Evolutionary conservation across 1,139 yeast species (phyloP).

Genomic region (Protomyces pachydermus): DNA sequence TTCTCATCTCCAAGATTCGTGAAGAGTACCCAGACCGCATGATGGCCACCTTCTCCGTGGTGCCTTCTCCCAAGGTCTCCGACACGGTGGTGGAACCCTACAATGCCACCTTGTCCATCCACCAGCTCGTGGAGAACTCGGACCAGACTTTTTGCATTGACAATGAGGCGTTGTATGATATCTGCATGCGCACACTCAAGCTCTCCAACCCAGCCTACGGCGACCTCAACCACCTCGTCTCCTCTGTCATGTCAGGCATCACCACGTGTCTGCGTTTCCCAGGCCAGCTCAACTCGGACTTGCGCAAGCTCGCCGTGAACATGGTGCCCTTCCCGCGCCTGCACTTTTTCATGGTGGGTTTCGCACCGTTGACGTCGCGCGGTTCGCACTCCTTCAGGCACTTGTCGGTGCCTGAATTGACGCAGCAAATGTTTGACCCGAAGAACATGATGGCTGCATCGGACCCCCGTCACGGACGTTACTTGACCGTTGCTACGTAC

Average conservation of each 20-base stretch:
- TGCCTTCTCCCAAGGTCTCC: constrained; percentile 46
- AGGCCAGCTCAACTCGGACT: constrained; percentile 47
- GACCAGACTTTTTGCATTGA: constrained; percentile 48
- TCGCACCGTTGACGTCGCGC: constrained; percentile 47
- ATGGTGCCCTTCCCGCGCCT: constrained; percentile 48
- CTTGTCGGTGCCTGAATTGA: constrained; percentile 45
- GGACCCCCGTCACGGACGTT: constrained; percentile 45
- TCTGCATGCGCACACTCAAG: constrained; percentile 44
- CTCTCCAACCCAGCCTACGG: constrained; percentile 43
- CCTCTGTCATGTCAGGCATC: constrained; percentile 47
- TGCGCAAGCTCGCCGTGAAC: constrained; percentile 47
- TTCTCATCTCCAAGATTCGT: constrained; percentile 42
- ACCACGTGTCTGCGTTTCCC: constrained; percentile 48
- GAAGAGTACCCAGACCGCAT: constrained; percentile 48
- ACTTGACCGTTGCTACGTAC: constrained; percentile 46
- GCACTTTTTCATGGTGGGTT: constrained; percentile 48
- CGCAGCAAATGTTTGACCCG: constrained; percentile 47
- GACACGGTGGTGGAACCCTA: constrained; percentile 48
- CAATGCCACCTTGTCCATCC: constrained; percentile 44
- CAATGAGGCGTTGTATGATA: constrained; percentile 47
- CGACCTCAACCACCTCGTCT: constrained; percentile 45
- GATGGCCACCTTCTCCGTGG: constrained; percentile 47
- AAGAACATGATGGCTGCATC: constrained; percentile 47
- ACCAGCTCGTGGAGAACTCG: constrained; percentile 45
- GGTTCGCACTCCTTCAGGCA: constrained; percentile 43